Evolutionary conservation across 1,139 yeast genomes (phyloP).

Genomic region (Yamadazyma aaseri): DNA sequence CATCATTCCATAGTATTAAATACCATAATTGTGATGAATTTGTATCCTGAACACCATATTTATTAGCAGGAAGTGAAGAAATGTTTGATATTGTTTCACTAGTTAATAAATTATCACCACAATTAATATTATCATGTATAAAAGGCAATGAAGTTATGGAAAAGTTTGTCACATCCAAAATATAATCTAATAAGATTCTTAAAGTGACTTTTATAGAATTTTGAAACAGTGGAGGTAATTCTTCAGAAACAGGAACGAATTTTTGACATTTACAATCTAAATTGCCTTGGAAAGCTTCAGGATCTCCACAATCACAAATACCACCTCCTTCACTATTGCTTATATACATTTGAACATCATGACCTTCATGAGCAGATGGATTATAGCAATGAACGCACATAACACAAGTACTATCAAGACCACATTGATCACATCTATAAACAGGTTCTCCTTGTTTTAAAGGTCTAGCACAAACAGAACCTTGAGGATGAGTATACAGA

Average conservation of each 20-base stretch:
- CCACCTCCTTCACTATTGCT: constrained; percentile 54
- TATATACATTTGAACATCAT: constrained; percentile 54
- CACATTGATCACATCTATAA: constrained; percentile 65
- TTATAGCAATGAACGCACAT: constrained; percentile 70
- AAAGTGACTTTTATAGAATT: constrained; percentile 31
- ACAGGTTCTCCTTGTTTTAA: constrained; percentile 62
- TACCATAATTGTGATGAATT: constrained; percentile 35
- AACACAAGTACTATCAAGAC: constrained; percentile 73
- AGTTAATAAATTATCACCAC: constrained; percentile 19
- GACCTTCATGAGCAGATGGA: constrained; percentile 62
- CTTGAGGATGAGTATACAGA: constrained; percentile 25
- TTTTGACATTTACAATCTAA: constrained; percentile 50
- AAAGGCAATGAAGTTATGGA: constrained; percentile 36
- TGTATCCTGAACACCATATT: constrained; percentile 28
- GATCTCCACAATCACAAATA: constrained; percentile 91
- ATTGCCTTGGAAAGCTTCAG: constrained; percentile 66
- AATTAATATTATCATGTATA: constrained; percentile 28
- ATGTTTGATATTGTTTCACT: constrained; percentile 27
- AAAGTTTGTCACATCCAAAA: constrained; percentile 45
- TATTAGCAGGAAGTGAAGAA: constrained; percentile 27
- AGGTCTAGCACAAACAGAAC: constrained; percentile 60
- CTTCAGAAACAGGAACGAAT: constrained; percentile 9
- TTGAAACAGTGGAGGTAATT: constrained; percentile 15
- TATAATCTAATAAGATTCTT: constrained; percentile 42
- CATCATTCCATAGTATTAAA: constrained; percentile 72